phyloP scores from a whole-genome alignment of 805 yeast species.

The Myxozyma neglecta region DNA sequence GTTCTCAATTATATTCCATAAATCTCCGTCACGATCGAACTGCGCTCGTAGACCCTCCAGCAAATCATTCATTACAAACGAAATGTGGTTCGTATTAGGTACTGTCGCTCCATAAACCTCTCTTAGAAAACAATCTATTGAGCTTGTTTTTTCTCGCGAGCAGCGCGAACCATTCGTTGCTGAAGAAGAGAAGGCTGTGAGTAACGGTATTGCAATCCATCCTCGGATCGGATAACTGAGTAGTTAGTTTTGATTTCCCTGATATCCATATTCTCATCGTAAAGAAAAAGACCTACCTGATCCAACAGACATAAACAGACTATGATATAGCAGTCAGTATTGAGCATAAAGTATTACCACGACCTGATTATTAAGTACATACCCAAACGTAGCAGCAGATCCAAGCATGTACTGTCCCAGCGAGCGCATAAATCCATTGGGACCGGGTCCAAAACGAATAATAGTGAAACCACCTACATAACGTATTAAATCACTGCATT shows the following conservation, averaged over 20 bases:
- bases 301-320: constrained; percentile 90
- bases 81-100: no score
- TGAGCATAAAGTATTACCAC: not conserved
- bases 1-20: no score
- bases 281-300: constrained; percentile 43
- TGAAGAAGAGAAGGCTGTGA: constrained; percentile 5
- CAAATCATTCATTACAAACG: no score
- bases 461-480: constrained; percentile 68
- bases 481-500: not conserved
- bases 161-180: not conserved
- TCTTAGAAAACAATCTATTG: not conserved
- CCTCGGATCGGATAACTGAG: constrained; percentile 75
- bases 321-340: not conserved
- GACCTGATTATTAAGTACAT: constrained; percentile 16
- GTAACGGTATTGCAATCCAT: constrained; percentile 22
- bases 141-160: not conserved
- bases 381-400: constrained; percentile 93
- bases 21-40: no score
- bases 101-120: no score
- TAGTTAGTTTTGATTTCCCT: not conserved
- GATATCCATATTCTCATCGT: not conserved
- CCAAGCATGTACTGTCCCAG: constrained; percentile 95
- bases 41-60: no score
- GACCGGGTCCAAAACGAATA: constrained; percentile 94
- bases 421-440: constrained; percentile 94